Base-by-base conservation (phyloP, 106 monocot genomes). In the Amphibolis antarctica region DNA sequence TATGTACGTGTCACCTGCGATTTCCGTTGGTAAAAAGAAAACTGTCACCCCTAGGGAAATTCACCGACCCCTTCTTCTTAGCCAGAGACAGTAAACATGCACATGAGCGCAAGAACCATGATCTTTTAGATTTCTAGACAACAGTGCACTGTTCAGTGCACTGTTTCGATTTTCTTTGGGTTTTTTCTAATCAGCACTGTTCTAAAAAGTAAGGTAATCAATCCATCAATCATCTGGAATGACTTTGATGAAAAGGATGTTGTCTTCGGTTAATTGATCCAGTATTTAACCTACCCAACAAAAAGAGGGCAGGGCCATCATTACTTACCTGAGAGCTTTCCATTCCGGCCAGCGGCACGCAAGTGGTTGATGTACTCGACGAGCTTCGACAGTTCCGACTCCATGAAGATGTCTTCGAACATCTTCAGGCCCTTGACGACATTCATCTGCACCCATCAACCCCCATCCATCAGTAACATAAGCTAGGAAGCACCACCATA, bases 381-480 rank as follows among this genome's bases (percentile, higher is more conserved):
- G 44, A 94, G 81, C 71, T 59, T 84, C 26, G 66, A 19, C 42
- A 89, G 86, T 63, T 94, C 94, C 4, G 81, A 80, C 11, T 81
- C 76, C 14, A 78, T 79, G 62, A 94, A 94, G 4, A 94, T 76
- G 67, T 89, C 82, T 67, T 94, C 94, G 52, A 79, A 94, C 23
- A 89, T 76, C 71, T 94, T 94, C 62, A 94, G 55, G 28, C 94
- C 94, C 77, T 94, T 94, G 9, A 94, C 94, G 26, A 94, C 84
- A 61, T 94, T 94, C 48, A 94, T 86, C 94, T 94, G 75, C 63
- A 63, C 20, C 47, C 63, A 31, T 7, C n/a, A 53, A 19, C 50
- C 50, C 17, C 20, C 50, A 17, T n/a, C n/a, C 36, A 36, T 4
- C 36, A 36, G n/a, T 22, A 53, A 21, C 3, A n/a, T 21, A 10